A percentile compares a stretch with the other conserved stretches of the same genome.
phyloP scores from a whole-genome alignment of 1,284 basidiomycete species.

The Cystobasidiaceae sp. region DNA sequence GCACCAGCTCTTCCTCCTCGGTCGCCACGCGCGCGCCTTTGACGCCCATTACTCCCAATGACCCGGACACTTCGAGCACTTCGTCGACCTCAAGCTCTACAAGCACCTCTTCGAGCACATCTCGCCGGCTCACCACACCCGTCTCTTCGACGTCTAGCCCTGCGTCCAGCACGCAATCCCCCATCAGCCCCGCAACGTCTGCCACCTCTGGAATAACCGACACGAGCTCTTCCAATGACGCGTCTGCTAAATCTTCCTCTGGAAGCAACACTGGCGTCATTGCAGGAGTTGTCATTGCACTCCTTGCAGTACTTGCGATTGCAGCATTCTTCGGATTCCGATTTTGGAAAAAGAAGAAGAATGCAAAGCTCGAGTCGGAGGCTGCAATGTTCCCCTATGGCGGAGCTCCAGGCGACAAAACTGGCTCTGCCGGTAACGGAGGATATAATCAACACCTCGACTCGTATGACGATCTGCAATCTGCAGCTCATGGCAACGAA shows the following conservation, averaged over 20 bases:
- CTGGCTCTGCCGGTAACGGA: neutral
- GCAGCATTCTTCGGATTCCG: conserved; percentile 8
- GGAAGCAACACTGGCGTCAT: neutral
- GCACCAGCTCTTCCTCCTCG: neutral
- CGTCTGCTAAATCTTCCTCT: neutral
- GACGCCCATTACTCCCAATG: neutral
- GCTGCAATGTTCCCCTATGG: conserved; percentile 11
- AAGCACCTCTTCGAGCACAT: neutral
- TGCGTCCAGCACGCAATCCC: neutral
- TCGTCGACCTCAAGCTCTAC: neutral
- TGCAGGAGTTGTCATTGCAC: conserved; percentile 29
- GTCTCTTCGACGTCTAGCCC: conserved; percentile 4
- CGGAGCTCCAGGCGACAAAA: neutral
- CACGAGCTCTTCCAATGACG: neutral
- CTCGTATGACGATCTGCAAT: conserved; percentile 15
- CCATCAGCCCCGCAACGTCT: conserved; percentile 2
- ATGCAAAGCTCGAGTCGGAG: neutral
- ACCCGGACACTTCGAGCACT: neutral
- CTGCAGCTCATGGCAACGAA: neutral
- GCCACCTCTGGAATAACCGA: neutral
- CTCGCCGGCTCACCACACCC: neutral
- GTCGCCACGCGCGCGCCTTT: neutral
- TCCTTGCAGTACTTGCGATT: conserved; percentile 22
- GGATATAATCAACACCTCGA: conserved; percentile 27
- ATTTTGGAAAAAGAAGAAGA: conserved; percentile 8